A percentile compares a stretch with the other conserved stretches of the same genome.
Conservation (phyloP, 1,284 basidiomycete species). For the Apiotrichum siamense region DNA sequence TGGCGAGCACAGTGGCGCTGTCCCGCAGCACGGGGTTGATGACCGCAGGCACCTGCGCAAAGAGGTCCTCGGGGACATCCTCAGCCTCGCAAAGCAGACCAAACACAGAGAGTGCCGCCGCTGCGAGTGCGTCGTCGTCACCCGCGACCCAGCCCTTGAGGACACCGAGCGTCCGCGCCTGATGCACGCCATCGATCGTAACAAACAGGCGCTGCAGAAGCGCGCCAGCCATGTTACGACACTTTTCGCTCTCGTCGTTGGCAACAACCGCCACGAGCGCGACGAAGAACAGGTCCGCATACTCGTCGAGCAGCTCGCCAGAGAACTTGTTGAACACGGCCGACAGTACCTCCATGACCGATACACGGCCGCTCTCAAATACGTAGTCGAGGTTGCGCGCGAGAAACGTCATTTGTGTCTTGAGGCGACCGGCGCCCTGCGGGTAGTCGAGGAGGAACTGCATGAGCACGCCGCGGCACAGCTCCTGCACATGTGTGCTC, state of each 20-base stretch:
- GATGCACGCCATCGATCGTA: constrained; percentile 60
- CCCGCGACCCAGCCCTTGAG: constrained; percentile 65
- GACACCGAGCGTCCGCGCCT: constrained; percentile 55
- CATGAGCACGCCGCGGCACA: constrained; percentile 79
- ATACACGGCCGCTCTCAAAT: constrained; percentile 81
- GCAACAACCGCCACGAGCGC: constrained; percentile 87
- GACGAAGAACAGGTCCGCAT: constrained; percentile 85
- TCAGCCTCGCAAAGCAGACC: constrained; percentile 63
- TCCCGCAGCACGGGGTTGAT: constrained; percentile 58
- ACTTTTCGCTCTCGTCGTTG: constrained; percentile 86
- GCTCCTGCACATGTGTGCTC: constrained; percentile 81
- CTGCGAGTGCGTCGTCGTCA: constrained; percentile 30
- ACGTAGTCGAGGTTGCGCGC: constrained; percentile 90
- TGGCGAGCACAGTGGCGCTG: constrained; percentile 49
- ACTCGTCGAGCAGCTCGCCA: constrained; percentile 65
- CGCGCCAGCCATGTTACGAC: constrained; percentile 76
- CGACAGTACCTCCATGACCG: constrained; percentile 83
- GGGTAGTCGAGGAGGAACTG: constrained; percentile 98
- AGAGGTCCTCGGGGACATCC: constrained; percentile 53
- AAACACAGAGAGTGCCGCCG: constrained; percentile 61
- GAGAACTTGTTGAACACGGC: constrained; percentile 85
- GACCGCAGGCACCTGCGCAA: constrained; percentile 49
- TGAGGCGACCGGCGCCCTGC: constrained; percentile 85
- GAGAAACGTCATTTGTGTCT: constrained; percentile 83
- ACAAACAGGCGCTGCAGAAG: constrained; percentile 71